Base-by-base conservation (phyloP, 1,284 basidiomycete genomes). In the Cryptococcus sp. region DNA sequence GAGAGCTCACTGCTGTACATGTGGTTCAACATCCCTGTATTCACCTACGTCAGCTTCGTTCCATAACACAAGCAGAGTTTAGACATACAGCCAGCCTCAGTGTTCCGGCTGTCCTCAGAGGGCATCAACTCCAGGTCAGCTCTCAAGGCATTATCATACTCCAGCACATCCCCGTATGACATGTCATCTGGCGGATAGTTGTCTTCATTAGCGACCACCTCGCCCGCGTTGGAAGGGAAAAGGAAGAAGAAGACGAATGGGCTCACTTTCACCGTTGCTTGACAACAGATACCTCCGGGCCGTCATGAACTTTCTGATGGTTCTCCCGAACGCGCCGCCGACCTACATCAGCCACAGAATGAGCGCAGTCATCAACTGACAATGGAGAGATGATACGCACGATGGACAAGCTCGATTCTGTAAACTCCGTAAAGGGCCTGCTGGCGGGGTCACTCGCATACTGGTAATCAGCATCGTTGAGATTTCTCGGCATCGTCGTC, bases 21-120 rank as follows among this genome's bases (percentile, higher is more conserved):
- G 35, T 48, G 55, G 18, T 55, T 28, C 37, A 64, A 54, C 62
- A 61, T 59, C 62, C 62, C 60, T 57, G 50, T 42, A n/a, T 50
- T 16, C 35, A 28, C 28, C 18, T 13, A 18, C 21, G 15, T 45
- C 28, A 13, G 16, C 28, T 1, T 13, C 21, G 15, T 45, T 20
- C 5, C 13, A 15, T 6, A 3, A 45, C 43, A 13, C 16, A 45
- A 33, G 28, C 9, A 9, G 4, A 33, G n/a, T 38, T 13, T n/a
- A 5, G 21, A 48, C 53, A 24, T 42, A 59, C 53, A 55, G 7
- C 39, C 50, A 40, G 18, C 39, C 21, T 42, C 20, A 24, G 28
- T 13, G 11, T 38, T 35, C n/a, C 21, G 36, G 18, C 21, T 20
- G 3, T 49, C 21, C 11, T 39, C 23, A 1, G 23, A 11, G 3